Evolutionary conservation across 202 grass and related monocot genomes (phyloP), one percentile per base, ranked within the genome.

Genomic region (Miscanthus sacchariflorus): DNA sequence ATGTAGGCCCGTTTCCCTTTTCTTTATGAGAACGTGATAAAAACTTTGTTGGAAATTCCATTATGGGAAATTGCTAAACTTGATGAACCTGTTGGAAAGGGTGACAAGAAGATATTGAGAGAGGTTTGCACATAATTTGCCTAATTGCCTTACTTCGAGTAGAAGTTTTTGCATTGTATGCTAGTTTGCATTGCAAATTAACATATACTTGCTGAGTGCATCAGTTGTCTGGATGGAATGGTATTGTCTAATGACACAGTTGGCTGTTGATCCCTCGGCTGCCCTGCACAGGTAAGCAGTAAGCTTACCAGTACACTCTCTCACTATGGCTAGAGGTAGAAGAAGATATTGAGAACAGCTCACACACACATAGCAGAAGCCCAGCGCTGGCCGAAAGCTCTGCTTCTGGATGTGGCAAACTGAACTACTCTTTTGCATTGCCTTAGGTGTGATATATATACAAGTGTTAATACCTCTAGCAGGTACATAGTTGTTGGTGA

Each of bases 41-140:
- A 85, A 88, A 89, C 87, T 59, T 73, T 99, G 85, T 68, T 99
- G 85, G 91, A 95, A 36, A 83, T 99, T 82, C 96, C 92, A 14
- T 63, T 99, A 42, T 96, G 96, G 94, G 94, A 96, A 30, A 92
- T 98, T 70, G 92, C 92, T 66, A 87, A 87, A 52, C 94, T 99
- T 84, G 86, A 96, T 88, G 91, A 87, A 84, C 89, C 96, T 84
- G 84, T 79, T 61, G 96, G 96, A 46, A 95, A 68, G 67, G 96
- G 94, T 6, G 96, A 99, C 74, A 99, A 99, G 83, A 98, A 94
- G 90, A 96, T 99, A 25, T 86, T 99, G 69, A 95, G 92, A 95
- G 89, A 99, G 92, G 96, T 99, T 80, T 93, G 82, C 83, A 38
- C 69, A 81, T 80, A 24, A 46, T 83, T 49, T 84, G 4, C 14